Evolutionary conservation across 2,329 filamentous ascomycete genomes (phyloP).

Genomic region (Mariannaea sp.): DNA sequence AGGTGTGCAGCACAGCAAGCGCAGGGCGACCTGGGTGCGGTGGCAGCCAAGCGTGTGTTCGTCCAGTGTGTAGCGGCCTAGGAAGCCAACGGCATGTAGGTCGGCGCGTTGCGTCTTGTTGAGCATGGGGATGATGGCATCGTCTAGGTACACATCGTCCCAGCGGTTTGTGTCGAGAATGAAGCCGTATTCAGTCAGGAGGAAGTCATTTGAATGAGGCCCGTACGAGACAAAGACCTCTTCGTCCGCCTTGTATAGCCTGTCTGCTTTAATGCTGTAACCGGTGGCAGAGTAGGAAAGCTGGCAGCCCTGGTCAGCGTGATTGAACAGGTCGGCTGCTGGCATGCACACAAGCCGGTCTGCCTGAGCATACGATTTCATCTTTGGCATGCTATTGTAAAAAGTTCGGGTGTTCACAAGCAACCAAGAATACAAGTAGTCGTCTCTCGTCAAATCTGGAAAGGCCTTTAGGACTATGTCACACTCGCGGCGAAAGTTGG

Average conservation of each 20-base stretch:
- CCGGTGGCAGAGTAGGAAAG: slow-evolving; percentile 55
- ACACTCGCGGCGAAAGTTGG: slow-evolving; percentile 50
- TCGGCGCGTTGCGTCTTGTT: slow-evolving; percentile 43
- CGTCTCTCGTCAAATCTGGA: slow-evolving; percentile 41
- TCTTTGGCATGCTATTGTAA: slow-evolving; percentile 57
- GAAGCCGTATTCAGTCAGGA: slow-evolving; percentile 71
- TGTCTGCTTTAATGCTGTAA: slow-evolving; percentile 59
- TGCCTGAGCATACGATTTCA: slow-evolving; percentile 49
- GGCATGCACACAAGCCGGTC: slow-evolving; percentile 74
- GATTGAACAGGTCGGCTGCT: slow-evolving; percentile 74
- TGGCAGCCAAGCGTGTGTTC: slow-evolving; percentile 51
- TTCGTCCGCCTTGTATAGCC: slow-evolving; percentile 59
- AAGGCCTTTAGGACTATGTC: slow-evolving; percentile 39
- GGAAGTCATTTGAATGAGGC: slow-evolving; percentile 71
- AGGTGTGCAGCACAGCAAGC: slow-evolving; percentile 43
- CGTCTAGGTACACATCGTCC: slow-evolving; percentile 57
- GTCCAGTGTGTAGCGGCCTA: slow-evolving; percentile 54
- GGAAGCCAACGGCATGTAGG: slow-evolving; percentile 52
- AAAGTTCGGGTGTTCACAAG: slow-evolving; percentile 67
- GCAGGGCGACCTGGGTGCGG: slow-evolving; percentile 58
- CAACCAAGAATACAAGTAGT: slow-evolving; percentile 62
- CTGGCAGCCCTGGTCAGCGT: slow-evolving; percentile 54
- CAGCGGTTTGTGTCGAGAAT: slow-evolving; percentile 53
- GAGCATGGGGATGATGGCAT: slow-evolving; percentile 50
- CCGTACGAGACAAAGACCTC: slow-evolving; percentile 75